Conservation (phyloP, 768 basidiomycete genomes). For the Daedalea quercina region DNA sequence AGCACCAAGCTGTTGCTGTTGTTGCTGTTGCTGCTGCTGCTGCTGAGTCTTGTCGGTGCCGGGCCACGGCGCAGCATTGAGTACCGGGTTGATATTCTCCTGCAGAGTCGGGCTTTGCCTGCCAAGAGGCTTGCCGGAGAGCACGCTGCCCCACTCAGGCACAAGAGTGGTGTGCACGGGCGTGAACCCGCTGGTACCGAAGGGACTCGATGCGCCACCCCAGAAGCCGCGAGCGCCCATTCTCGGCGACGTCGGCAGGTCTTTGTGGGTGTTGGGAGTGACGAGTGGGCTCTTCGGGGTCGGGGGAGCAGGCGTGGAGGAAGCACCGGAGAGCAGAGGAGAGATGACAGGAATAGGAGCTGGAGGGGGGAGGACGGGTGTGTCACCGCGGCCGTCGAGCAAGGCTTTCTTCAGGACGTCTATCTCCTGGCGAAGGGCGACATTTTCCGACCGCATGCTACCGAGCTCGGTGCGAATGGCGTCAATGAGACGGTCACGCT, state of each 20-base stretch:
- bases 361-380: constrained; percentile 39
- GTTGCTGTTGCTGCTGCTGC: constrained; percentile 17
- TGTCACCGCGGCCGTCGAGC: constrained; percentile 52
- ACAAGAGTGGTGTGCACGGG: constrained; percentile 82
- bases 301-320: constrained; percentile 15
- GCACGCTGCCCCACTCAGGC: constrained; percentile 45
- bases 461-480: constrained; percentile 82
- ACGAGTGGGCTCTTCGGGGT: constrained; percentile 29
- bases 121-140: constrained; percentile 23
- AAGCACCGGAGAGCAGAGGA: constrained; percentile 18
- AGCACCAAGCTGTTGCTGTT: constrained; percentile 26
- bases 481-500: constrained; percentile 86
- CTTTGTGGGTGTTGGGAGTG: constrained; percentile 72
- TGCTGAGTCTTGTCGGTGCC: constrained; percentile 23
- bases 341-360: constrained; percentile 29
- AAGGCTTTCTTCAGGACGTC: constrained; percentile 66
- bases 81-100: constrained; percentile 75
- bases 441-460: constrained; percentile 72
- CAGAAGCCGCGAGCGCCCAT: constrained; percentile 61
- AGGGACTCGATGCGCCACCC: constrained; percentile 49
- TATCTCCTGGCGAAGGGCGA: constrained; percentile 75
- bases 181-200: constrained; percentile 57
- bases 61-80: constrained; percentile 39
- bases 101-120: constrained; percentile 35
- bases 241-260: constrained; percentile 59